phyloP scores from a whole-genome alignment of 345 rosid genomes.

The Gossypium raimondii region DNA sequence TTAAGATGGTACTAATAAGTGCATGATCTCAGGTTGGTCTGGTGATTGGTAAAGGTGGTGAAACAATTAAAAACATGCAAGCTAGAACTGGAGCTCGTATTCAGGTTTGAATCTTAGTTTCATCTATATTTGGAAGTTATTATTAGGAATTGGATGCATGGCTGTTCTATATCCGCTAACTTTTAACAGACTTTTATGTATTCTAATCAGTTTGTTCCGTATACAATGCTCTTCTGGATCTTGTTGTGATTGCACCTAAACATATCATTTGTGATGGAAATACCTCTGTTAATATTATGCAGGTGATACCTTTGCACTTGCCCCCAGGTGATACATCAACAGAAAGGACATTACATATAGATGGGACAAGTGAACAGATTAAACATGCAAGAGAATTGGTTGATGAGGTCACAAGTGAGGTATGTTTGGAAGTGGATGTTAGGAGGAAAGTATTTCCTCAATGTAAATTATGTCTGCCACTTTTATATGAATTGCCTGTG shows the following conservation, averaged over 20 bases:
- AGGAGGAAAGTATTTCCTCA: conserved; percentile 10
- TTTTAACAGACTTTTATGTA: neutral
- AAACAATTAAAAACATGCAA: conserved; percentile 95
- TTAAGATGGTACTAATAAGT: conserved; percentile 23
- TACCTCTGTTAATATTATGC: conserved; percentile 1
- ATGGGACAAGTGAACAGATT: conserved; percentile 88
- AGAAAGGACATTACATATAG: conserved; percentile 82
- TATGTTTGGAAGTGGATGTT: conserved; percentile 43
- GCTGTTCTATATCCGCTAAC: neutral
- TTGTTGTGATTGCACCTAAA: neutral
- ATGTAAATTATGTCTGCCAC: neutral
- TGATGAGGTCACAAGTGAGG: conserved; percentile 95
- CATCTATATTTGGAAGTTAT: neutral
- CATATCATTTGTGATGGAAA: neutral
- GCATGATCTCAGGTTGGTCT: conserved; percentile 77
- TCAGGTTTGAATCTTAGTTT: conserved; percentile 51
- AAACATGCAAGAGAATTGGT: conserved; percentile 88
- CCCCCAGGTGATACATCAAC: conserved; percentile 87
- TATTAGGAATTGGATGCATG: neutral
- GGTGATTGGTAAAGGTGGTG: conserved; percentile 99
- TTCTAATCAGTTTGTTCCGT: neutral
- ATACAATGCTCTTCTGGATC: neutral
- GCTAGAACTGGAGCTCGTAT: conserved; percentile 86
- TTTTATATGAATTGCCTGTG: neutral
- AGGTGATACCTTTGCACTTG: conserved; percentile 96